A percentile compares a stretch with the other conserved stretches of the same genome.
Conservation (phyloP, 345 rosid genomes). For the Dipteronia sinensis region DNA sequence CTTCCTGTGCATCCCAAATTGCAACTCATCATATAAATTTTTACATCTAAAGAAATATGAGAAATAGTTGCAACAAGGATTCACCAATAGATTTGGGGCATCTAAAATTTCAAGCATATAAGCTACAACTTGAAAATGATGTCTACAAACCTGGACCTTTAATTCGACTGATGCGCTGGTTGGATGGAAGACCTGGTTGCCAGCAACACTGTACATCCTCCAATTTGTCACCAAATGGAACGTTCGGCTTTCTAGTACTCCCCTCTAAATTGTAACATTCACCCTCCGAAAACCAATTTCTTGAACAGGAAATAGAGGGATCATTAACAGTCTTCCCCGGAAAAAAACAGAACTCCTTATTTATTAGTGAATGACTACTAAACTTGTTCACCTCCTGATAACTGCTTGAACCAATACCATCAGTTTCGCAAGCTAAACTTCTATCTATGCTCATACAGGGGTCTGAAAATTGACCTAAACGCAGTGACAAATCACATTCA, state of each 20-base stretch:
- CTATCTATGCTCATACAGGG: slow-evolving; percentile 39
- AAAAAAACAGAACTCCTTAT: slow-evolving; percentile 61
- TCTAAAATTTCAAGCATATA: slow-evolving; percentile 30
- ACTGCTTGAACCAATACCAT: slow-evolving; percentile 36
- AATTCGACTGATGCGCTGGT: slow-evolving; percentile 29
- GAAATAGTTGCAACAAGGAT: slow-evolving; percentile 29
- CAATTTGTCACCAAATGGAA: slow-evolving; percentile 39
- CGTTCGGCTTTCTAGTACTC: slow-evolving; percentile 50
- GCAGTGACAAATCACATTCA: slow-evolving; percentile 78
- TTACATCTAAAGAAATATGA: slow-evolving; percentile 26
- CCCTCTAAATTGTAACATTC: slow-evolving; percentile 42
- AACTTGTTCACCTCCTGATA: slow-evolving; percentile 35
- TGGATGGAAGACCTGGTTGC: slow-evolving; percentile 39
- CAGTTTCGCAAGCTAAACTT: slow-evolving; percentile 43
- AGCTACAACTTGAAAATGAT: slow-evolving; percentile 34
- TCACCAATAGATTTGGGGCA: slow-evolving; percentile 27
- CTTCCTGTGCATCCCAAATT: slow-evolving; percentile 16
- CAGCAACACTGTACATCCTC: slow-evolving; percentile 45
- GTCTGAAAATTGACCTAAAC: slow-evolving; percentile 67
- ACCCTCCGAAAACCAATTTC: slow-evolving; percentile 35
- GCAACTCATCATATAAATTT: slow-evolving; percentile 27
- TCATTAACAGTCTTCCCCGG: slow-evolving; percentile 47
- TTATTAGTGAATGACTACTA: slow-evolving; percentile 29
- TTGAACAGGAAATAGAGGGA: slow-evolving; percentile 33
- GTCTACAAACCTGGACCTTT: slow-evolving; percentile 55